Percentiles rank a stretch among this genome's conserved stretches.
These are phyloP conservation scores for Vinca minor DNA, from an alignment of 257 asterid species.

Conservation along the genomic window DNA sequence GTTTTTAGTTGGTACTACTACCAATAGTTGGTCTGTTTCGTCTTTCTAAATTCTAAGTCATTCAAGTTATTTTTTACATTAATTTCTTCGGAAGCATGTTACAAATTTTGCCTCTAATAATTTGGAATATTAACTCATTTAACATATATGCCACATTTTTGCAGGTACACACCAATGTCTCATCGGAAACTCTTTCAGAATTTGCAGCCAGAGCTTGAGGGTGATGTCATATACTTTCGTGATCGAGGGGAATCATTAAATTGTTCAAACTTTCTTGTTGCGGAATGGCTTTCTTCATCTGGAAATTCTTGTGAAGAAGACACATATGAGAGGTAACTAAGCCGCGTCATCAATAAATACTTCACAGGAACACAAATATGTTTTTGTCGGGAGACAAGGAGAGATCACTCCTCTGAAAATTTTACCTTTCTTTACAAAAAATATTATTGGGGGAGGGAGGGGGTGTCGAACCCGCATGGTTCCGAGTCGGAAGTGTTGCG, in stretches of 20 bases:
- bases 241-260: slow-evolving; percentile 43
- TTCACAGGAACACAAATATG: neutral
- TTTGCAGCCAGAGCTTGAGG: slow-evolving; percentile 35
- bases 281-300: slow-evolving; percentile 83
- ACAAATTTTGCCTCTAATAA: too few relatives aligned
- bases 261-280: slow-evolving; percentile 68
- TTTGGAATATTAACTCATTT: too few relatives aligned
- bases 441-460: too few relatives aligned
- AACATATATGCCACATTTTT: slow-evolving; percentile 10
- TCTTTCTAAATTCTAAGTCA: too few relatives aligned
- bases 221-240: slow-evolving; percentile 30
- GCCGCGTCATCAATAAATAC: neutral
- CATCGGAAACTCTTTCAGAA: slow-evolving; percentile 44
- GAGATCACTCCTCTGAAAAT: too few relatives aligned
- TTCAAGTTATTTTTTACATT: too few relatives aligned
- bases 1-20: too few relatives aligned
- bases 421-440: too few relatives aligned
- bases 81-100: too few relatives aligned
- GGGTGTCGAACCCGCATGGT: too few relatives aligned
- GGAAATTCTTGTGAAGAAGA: slow-evolving; percentile 91
- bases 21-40: too few relatives aligned
- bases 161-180: slow-evolving; percentile 61
- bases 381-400: neutral
- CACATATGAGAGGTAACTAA: slow-evolving; percentile 55
- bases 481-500: too few relatives aligned